These are phyloP conservation scores for Candida insectalens DNA, from an alignment of 805 yeast genomes.

Conservation along the genomic window DNA sequence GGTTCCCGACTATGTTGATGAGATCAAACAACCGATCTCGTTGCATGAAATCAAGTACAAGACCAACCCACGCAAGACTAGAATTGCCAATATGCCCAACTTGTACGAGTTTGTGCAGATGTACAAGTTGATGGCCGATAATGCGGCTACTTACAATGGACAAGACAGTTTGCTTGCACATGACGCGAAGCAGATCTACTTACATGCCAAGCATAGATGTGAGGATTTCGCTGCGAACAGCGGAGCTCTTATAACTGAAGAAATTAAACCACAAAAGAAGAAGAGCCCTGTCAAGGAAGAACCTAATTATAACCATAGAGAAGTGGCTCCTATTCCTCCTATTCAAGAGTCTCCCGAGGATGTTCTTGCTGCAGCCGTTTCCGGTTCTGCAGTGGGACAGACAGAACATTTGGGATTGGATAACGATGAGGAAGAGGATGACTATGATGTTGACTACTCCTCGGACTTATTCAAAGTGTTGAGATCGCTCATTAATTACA, in stretches of 20 bases:
- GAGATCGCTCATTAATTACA: conserved; percentile 8
- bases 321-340: background rate
- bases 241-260: background rate
- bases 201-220: conserved; percentile 43
- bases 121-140: conserved; percentile 53
- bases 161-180: conserved; percentile 52
- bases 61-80: conserved; percentile 15
- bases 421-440: background rate
- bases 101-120: conserved; percentile 43
- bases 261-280: background rate
- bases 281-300: background rate
- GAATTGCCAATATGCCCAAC: conserved; percentile 18
- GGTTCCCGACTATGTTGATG: conserved; percentile 69
- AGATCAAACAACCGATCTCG: conserved; percentile 58
- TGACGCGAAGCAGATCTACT: conserved; percentile 48
- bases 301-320: background rate
- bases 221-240: conserved; percentile 23
- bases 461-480: conserved; percentile 7
- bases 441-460: conserved; percentile 5
- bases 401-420: background rate
- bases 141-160: conserved; percentile 68
- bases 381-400: conserved; percentile 2
- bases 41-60: conserved; percentile 50
- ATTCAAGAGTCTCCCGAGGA: background rate
- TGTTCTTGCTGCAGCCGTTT: background rate